A percentile compares a stretch with the other conserved stretches of the same genome.
Conservation (phyloP, 768 basidiomycete genomes). For the Pleurotus citrinopileatus region DNA sequence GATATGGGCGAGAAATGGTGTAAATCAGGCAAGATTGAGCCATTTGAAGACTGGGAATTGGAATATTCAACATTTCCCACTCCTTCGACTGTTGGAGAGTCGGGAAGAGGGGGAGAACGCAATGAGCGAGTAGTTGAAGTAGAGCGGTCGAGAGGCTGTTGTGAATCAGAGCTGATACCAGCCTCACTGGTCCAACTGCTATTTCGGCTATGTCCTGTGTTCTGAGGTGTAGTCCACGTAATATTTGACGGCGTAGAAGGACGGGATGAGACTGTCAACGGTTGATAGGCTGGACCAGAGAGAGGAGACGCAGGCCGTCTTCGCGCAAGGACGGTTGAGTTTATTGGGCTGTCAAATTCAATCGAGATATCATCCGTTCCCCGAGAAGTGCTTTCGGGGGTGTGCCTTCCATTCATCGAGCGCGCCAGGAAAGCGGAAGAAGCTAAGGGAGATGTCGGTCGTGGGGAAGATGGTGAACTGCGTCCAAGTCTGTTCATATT, state of each 20-base stretch:
- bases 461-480: slow-evolving; percentile 44
- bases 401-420: slow-evolving; percentile 63
- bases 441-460: slow-evolving; percentile 47
- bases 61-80: slow-evolving; percentile 27
- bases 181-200: slow-evolving; percentile 56
- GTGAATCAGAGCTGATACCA: slow-evolving; percentile 28
- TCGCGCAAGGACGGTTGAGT: slow-evolving; percentile 51
- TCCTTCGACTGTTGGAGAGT: slow-evolving; percentile 50
- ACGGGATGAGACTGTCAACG: slow-evolving; percentile 59
- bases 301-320: slow-evolving; percentile 75
- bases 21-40: slow-evolving; percentile 27
- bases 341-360: slow-evolving; percentile 43
- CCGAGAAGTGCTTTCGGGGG: slow-evolving; percentile 50
- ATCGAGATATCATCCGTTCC: slow-evolving; percentile 30
- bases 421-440: slow-evolving; percentile 50
- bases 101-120: slow-evolving; percentile 56
- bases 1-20: slow-evolving; percentile 47
- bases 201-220: slow-evolving; percentile 47
- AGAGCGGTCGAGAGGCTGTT: slow-evolving; percentile 31
- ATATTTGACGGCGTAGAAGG: slow-evolving; percentile 72
- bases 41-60: slow-evolving; percentile 24
- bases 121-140: slow-evolving; percentile 45
- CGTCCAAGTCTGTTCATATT: slow-evolving; percentile 53
- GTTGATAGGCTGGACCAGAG: slow-evolving; percentile 57
- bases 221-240: slow-evolving; percentile 53